Conservation (phyloP, 1,284 basidiomycete genomes). For the Ustilago shanxiensis region DNA sequence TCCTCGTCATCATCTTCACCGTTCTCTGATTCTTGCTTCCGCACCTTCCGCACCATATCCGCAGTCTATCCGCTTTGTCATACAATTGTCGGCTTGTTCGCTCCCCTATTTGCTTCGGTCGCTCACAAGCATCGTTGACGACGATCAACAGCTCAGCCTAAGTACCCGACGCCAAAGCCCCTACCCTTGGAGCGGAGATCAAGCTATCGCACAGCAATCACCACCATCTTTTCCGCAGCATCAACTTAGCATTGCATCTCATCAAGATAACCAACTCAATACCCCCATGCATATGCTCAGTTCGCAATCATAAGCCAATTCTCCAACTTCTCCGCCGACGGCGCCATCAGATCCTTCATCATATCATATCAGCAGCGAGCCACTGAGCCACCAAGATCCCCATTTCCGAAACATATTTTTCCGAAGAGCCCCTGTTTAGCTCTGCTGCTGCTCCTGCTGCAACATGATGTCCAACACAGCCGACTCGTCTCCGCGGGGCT, state of each 20-base stretch:
- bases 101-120: background rate
- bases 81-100: no score
- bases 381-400: no score
- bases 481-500: conserved; percentile 49
- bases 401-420: background rate
- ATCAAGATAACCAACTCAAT: no score
- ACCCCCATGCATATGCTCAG: no score
- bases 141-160: background rate
- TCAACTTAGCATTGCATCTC: background rate
- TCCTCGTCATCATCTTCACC: conserved; percentile 4
- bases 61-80: no score
- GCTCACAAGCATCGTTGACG: background rate
- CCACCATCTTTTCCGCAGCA: conserved; percentile 1
- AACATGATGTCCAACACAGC: conserved; percentile 43
- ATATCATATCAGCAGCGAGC: no score
- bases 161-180: no score
- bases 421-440: background rate
- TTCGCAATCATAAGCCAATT: background rate
- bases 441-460: background rate
- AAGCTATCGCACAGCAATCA: background rate
- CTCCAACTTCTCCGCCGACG: background rate
- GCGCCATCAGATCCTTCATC: no score
- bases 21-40: background rate
- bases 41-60: background rate
- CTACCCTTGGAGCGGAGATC: no score